Conservation (phyloP, 176 grass and related monocot species). For the Raddia guianensis region DNA sequence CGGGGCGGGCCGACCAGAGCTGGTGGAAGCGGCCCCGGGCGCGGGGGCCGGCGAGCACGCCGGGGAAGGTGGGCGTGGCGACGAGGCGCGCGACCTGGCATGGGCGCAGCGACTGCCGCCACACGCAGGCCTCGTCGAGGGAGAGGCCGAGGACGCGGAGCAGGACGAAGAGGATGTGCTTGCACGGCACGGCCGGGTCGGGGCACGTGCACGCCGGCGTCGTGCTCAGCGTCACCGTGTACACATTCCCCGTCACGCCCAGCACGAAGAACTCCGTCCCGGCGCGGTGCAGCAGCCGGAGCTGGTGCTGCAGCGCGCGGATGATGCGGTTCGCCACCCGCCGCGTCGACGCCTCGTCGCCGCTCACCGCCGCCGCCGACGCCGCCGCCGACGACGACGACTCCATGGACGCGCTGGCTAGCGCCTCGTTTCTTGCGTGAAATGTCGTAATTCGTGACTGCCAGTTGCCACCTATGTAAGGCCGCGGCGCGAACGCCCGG, state of each 20-base stretch:
- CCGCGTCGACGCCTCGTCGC: constrained; percentile 45
- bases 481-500: neutral
- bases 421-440: neutral
- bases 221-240: constrained; percentile 66
- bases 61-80: constrained; percentile 53
- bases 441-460: neutral
- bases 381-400: neutral
- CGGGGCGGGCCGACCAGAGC: constrained; percentile 37
- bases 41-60: constrained; percentile 55
- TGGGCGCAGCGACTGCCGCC: constrained; percentile 64
- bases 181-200: constrained; percentile 74
- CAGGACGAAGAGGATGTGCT: constrained; percentile 95
- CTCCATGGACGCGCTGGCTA: constrained; percentile 27
- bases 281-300: constrained; percentile 66
- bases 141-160: constrained; percentile 84
- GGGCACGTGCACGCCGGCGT: constrained; percentile 84
- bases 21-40: constrained; percentile 67
- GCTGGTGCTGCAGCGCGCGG: constrained; percentile 71
- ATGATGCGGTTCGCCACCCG: constrained; percentile 67
- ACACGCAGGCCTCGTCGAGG: constrained; percentile 86
- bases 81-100: constrained; percentile 73
- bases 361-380: neutral
- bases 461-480: constrained; percentile 31
- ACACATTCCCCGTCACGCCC: constrained; percentile 88
- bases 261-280: constrained; percentile 73